A percentile compares a stretch with the other conserved stretches of the same genome.
phyloP scores from a whole-genome alignment of 345 rosid genomes.

The Lepidium didymum region DNA sequence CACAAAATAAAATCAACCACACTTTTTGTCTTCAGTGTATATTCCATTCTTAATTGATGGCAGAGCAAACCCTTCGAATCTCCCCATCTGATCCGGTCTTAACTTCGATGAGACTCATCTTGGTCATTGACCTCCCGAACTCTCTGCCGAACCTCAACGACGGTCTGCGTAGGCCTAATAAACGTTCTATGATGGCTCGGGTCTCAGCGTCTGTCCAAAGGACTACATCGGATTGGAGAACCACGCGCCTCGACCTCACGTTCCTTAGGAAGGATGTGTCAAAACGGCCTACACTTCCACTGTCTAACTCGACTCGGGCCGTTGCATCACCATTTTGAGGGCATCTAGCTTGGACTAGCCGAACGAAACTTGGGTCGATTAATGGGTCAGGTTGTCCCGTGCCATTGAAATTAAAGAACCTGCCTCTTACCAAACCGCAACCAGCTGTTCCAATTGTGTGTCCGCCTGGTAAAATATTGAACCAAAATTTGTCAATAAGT shows the following conservation, averaged over 20 bases:
- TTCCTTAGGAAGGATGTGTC: constrained; percentile 38
- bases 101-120: constrained; percentile 49
- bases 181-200: constrained; percentile 17
- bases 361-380: constrained; percentile 22
- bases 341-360: constrained; percentile 13
- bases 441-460: constrained; percentile 47
- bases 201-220: constrained; percentile 34
- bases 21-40: not conserved
- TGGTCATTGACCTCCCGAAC: constrained; percentile 46
- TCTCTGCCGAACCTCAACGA: constrained; percentile 30
- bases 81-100: constrained; percentile 40
- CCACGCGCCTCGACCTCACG: constrained; percentile 33
- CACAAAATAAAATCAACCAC: not conserved
- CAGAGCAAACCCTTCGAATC: constrained; percentile 41
- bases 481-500: not conserved
- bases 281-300: constrained; percentile 27
- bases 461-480: constrained; percentile 27
- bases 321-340: constrained; percentile 23
- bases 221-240: constrained; percentile 33
- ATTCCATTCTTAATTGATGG: constrained; percentile 19
- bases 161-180: constrained; percentile 23
- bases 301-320: constrained; percentile 33
- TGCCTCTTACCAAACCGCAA: constrained; percentile 28
- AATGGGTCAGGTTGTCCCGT: constrained; percentile 30
- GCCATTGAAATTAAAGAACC: constrained; percentile 33